phyloP scores from a whole-genome alignment of 139 green algal species.

The Spirogloea muscicola region DNA sequence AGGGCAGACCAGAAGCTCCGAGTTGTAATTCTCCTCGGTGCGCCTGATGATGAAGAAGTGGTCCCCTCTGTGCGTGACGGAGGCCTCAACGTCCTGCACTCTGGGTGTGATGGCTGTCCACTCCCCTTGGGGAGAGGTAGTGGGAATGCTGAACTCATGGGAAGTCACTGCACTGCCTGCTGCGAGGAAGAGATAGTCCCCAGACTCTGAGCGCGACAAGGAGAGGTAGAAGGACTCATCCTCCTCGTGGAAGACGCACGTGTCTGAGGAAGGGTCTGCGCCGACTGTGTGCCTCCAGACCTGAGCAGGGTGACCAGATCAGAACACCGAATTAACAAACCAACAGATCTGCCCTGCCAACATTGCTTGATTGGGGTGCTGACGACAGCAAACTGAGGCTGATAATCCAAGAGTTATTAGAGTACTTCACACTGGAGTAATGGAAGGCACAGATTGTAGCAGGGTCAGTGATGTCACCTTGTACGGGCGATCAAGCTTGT shows the following conservation, averaged over 20 bases:
- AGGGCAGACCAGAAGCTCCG: constrained; percentile 67
- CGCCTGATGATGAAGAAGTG: constrained; percentile 62
- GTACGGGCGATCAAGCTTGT: constrained; percentile 66
- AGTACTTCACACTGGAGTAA: too few species aligned
- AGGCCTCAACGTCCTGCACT: background rate
- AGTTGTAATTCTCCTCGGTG: constrained; percentile 69
- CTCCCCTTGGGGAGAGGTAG: constrained; percentile 1
- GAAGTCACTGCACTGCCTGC: background rate
- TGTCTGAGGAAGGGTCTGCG: constrained; percentile 48
- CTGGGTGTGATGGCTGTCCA: background rate
- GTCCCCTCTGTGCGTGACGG: constrained; percentile 60
- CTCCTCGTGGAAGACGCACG: constrained; percentile 72
- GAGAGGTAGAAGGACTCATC: constrained; percentile 74
- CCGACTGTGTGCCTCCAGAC: constrained; percentile 65
- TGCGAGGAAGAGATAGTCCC: constrained; percentile 64
- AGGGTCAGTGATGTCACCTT: too few species aligned
- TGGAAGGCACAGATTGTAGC: too few species aligned
- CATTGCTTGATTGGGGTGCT: too few species aligned
- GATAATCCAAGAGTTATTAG: too few species aligned
- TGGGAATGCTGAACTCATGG: background rate
- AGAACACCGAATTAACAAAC: too few species aligned
- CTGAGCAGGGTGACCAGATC: too few species aligned
- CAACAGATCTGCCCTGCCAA: too few species aligned
- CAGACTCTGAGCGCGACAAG: constrained; percentile 58
- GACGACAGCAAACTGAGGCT: too few species aligned